phyloP scores from a whole-genome alignment of 306 rosid genomes.

The Astragalus glycyphyllos region DNA sequence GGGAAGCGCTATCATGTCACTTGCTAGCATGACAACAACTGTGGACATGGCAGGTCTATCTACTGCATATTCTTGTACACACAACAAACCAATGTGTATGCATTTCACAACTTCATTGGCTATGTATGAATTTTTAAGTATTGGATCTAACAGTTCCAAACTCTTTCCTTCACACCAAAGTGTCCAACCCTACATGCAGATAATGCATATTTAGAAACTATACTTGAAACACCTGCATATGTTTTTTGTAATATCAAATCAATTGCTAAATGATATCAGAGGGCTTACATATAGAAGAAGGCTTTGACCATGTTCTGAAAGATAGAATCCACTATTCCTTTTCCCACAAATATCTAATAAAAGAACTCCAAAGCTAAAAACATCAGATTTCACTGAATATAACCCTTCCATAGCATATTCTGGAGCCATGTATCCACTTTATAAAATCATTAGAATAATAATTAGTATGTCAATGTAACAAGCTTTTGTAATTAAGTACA shows the following conservation, averaged over 20 bases:
- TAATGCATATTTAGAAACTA: not conserved
- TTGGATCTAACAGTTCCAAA: conserved; percentile 53
- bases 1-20: conserved; percentile 49
- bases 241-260: no score
- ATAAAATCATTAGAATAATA: not conserved
- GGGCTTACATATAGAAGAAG: not conserved
- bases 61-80: conserved; percentile 61
- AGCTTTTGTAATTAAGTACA: not conserved
- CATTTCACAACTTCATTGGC: conserved; percentile 47
- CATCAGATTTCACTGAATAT: not conserved
- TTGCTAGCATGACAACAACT: conserved; percentile 53
- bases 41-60: conserved; percentile 62
- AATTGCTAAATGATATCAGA: no score
- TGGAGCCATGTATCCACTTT: not conserved
- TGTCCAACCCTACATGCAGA: conserved; percentile 51
- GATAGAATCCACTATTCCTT: not conserved
- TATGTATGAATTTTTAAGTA: conserved; percentile 31
- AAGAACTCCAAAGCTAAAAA: conserved; percentile 4
- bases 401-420: not conserved
- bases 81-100: conserved; percentile 59
- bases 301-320: not conserved
- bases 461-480: not conserved
- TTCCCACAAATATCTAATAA: not conserved
- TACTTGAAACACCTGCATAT: not conserved
- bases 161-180: conserved; percentile 54